These are phyloP conservation scores for Solidago caesia DNA, from an alignment of 129 eudicot genomes.

Conservation along the genomic window DNA sequence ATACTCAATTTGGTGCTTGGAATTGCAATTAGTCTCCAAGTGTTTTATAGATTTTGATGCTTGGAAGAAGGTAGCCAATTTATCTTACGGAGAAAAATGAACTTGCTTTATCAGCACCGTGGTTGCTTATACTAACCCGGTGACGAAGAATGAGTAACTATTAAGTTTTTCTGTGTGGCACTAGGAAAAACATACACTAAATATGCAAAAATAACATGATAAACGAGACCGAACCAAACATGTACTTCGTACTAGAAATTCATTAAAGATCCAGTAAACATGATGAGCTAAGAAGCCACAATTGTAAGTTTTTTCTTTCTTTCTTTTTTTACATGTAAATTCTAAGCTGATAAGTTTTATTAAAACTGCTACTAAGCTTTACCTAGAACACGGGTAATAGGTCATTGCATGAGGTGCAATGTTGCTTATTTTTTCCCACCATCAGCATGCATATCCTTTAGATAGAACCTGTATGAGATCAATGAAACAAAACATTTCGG, in stretches of 20 bases:
- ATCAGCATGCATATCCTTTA: constrained; percentile 39
- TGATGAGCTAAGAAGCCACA: constrained; percentile 25
- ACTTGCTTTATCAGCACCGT: too few species aligned
- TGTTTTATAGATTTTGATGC: neutral
- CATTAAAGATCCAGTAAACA: constrained; percentile 5
- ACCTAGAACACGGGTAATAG: constrained; percentile 31
- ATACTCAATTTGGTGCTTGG: neutral
- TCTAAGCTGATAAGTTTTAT: constrained; percentile 26
- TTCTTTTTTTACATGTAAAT: constrained; percentile 7
- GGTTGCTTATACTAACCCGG: neutral
- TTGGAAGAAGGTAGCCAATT: neutral
- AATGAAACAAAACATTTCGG: constrained; percentile 54
- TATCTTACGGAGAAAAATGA: neutral
- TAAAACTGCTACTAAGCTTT: constrained; percentile 29
- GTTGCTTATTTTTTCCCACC: constrained; percentile 47
- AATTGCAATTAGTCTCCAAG: neutral
- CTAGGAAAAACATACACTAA: neutral
- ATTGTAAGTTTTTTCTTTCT: neutral
- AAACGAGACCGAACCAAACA: neutral
- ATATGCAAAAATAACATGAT: neutral
- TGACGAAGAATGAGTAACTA: neutral
- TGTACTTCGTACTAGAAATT: neutral
- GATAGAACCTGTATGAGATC: constrained; percentile 78
- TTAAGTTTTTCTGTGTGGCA: neutral
- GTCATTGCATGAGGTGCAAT: constrained; percentile 33